Evolutionary conservation across 768 basidiomycete genomes (phyloP).

Genomic region (Baorangia bicolor): DNA sequence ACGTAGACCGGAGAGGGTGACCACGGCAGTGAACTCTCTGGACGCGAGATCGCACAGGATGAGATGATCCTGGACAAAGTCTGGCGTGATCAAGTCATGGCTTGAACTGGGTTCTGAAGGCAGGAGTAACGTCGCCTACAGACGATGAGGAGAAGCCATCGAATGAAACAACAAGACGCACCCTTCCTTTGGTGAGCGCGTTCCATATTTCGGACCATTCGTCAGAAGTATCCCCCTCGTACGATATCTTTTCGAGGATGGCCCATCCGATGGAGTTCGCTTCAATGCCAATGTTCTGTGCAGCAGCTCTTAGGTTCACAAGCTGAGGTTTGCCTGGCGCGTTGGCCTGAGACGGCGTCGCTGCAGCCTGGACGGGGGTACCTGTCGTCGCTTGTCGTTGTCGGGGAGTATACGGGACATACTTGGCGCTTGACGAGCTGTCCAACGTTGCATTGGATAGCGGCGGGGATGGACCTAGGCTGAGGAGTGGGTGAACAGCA

Average conservation of each 20-base stretch:
- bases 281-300: slow-evolving; percentile 67
- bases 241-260: slow-evolving; percentile 69
- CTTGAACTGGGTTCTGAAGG: slow-evolving; percentile 60
- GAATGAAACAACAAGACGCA: slow-evolving; percentile 30
- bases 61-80: slow-evolving; percentile 84
- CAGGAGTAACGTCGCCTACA: slow-evolving; percentile 76
- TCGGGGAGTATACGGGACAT: slow-evolving; percentile 76
- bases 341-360: slow-evolving; percentile 48
- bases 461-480: slow-evolving; percentile 11
- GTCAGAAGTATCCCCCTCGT: slow-evolving; percentile 45
- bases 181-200: slow-evolving; percentile 65
- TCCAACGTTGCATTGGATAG: neutral
- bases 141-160: neutral
- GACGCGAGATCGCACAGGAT: slow-evolving; percentile 58
- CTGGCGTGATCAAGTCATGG: slow-evolving; percentile 59
- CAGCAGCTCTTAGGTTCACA: slow-evolving; percentile 71
- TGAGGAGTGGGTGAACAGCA: slow-evolving; percentile 65
- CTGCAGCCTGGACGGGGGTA: slow-evolving; percentile 31
- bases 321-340: slow-evolving; percentile 69
- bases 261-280: slow-evolving; percentile 68
- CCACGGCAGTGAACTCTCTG: slow-evolving; percentile 47
- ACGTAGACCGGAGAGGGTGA: slow-evolving; percentile 83
- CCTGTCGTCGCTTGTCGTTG: slow-evolving; percentile 57
- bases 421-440: slow-evolving; percentile 38
- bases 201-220: slow-evolving; percentile 76